Conservation (phyloP, 176 grass and related monocot genomes). For the Aegilops speltoides region DNA sequence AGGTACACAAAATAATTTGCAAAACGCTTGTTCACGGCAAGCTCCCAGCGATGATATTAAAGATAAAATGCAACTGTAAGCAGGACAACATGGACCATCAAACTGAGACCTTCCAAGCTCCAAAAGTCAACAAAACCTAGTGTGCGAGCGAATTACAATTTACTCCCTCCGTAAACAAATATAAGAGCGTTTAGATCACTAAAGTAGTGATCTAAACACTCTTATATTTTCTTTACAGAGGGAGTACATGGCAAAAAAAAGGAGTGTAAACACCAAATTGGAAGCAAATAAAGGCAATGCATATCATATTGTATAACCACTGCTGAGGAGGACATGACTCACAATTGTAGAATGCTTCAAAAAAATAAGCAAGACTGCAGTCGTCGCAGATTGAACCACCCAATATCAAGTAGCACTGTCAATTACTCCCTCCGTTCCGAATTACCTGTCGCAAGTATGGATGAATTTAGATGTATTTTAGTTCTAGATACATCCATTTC, state of each 20-base stretch:
- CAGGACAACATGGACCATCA: background rate
- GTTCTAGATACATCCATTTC: no score
- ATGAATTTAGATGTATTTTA: no score
- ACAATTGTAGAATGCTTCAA: background rate
- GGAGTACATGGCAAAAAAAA: background rate
- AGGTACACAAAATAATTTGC: slow-evolving; percentile 13
- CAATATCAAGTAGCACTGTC: background rate
- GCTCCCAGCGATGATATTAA: background rate
- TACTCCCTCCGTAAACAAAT: no score
- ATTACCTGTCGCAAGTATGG: no score
- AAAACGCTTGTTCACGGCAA: background rate
- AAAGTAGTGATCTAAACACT: no score
- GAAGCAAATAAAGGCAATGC: slow-evolving; percentile 29
- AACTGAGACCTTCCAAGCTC: background rate
- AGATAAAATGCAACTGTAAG: slow-evolving; percentile 1
- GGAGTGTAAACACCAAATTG: background rate
- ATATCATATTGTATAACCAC: slow-evolving; percentile 6
- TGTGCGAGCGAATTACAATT: background rate
- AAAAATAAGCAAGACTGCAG: slow-evolving; percentile 8
- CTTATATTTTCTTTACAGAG: no score
- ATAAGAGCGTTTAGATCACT: no score
- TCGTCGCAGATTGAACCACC: slow-evolving; percentile 9
- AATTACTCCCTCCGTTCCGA: background rate
- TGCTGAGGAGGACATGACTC: slow-evolving; percentile 10
- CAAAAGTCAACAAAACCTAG: background rate